Conservation (phyloP, 2,329 filamentous ascomycete genomes). For the Verticillium longisporum region DNA sequence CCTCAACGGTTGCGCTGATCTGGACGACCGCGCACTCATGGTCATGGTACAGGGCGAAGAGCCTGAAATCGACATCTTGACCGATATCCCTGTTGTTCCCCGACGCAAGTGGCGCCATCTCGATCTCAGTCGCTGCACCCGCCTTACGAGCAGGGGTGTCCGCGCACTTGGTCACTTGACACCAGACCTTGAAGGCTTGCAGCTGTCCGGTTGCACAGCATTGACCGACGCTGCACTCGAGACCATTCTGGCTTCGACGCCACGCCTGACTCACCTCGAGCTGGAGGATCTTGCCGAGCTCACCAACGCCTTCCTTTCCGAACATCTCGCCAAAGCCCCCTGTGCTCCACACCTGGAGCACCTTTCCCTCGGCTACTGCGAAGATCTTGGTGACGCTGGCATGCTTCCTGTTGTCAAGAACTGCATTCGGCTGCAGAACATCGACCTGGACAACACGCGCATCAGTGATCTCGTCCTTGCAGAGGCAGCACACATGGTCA, state of each 20-base stretch:
- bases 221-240: conserved; percentile 69
- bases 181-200: conserved; percentile 74
- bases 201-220: conserved; percentile 69
- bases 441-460: conserved; percentile 91
- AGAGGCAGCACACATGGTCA: conserved; percentile 78
- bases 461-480: conserved; percentile 80
- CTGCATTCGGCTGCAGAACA: conserved; percentile 60
- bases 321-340: conserved; percentile 68
- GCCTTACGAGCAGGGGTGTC: conserved; percentile 68
- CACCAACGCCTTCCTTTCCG: conserved; percentile 65
- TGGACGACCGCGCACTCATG: conserved; percentile 68
- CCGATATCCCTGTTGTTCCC: conserved; percentile 67
- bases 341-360: conserved; percentile 69
- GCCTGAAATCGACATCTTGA: conserved; percentile 75
- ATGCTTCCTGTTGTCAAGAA: conserved; percentile 76
- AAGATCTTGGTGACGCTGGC: conserved; percentile 73
- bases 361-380: conserved; percentile 85
- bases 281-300: conserved; percentile 77
- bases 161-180: conserved; percentile 65
- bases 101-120: conserved; percentile 75
- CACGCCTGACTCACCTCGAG: conserved; percentile 77
- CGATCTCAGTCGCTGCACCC: conserved; percentile 72
- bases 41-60: conserved; percentile 70
- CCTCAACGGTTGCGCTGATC: conserved; percentile 69
- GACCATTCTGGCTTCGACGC: conserved; percentile 66